phyloP scores from a whole-genome alignment of 2,329 filamentous ascomycete species.

The Periconia digitata region DNA sequence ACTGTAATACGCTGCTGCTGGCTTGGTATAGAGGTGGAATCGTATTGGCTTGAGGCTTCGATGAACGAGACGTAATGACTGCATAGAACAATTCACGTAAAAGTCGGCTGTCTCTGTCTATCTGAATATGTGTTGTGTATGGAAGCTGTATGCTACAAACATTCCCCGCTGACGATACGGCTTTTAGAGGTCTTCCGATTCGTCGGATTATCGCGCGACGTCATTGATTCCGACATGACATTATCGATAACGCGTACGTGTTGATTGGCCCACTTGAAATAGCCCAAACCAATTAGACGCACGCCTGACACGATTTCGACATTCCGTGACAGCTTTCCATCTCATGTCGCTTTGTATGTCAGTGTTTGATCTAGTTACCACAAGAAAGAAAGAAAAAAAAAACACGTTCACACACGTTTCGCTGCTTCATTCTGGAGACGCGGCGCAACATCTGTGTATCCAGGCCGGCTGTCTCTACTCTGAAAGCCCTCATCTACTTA shows the following conservation, averaged over 20 bases:
- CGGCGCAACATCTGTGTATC: too few relatives aligned
- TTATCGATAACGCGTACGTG: conserved; percentile 4
- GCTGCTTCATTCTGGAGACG: too few relatives aligned
- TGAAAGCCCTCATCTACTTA: too few relatives aligned
- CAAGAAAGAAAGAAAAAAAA: too few relatives aligned
- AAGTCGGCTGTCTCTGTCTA: conserved; percentile 1
- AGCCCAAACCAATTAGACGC: too few relatives aligned
- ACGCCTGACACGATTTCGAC: too few relatives aligned
- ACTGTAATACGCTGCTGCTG: conserved; percentile 26
- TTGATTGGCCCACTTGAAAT: conserved; percentile 1
- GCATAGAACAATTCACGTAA: conserved; percentile 23
- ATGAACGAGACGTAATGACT: conserved; percentile 26
- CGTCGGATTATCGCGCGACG: conserved; percentile 2
- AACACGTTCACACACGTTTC: too few relatives aligned
- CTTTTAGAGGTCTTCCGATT: conserved; percentile 5
- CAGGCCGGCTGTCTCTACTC: too few relatives aligned
- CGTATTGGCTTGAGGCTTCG: conserved; percentile 16
- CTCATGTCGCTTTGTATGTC: too few relatives aligned
- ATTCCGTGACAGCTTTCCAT: too few relatives aligned
- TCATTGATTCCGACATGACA: conserved; percentile 1
- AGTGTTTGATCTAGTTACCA: too few relatives aligned
- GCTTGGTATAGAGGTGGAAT: conserved; percentile 7
- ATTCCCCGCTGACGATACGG: conserved; percentile 4
- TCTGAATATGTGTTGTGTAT: conserved; percentile 6
- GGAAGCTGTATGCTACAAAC: conserved; percentile 4